A percentile compares a stretch with the other conserved stretches of the same genome.
These are phyloP conservation scores for Puccinia polysora DNA, from an alignment of 1,284 basidiomycete genomes.

Conservation along the genomic window DNA sequence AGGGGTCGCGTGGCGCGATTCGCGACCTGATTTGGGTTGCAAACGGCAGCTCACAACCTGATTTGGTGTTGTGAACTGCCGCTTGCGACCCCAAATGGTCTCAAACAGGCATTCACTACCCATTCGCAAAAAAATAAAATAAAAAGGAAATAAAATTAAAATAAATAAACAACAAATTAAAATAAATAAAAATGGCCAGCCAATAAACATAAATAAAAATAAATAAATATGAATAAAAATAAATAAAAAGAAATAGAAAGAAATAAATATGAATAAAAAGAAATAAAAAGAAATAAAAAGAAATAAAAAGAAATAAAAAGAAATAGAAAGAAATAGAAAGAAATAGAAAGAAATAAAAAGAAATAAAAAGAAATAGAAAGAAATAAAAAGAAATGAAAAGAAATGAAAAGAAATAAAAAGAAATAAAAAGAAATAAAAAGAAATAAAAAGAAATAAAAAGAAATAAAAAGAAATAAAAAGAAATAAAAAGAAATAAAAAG, in stretches of 20 bases:
- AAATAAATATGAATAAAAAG: not conserved
- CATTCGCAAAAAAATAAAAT: too few relatives aligned
- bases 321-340: not conserved
- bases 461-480: not conserved
- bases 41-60: too few relatives aligned
- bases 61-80: too few relatives aligned
- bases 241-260: not conserved
- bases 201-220: not conserved
- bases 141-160: too few relatives aligned
- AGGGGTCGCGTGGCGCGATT: too few relatives aligned
- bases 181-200: too few relatives aligned
- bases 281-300: not conserved
- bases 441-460: not conserved
- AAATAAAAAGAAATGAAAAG: not conserved
- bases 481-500: not conserved
- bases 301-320: not conserved
- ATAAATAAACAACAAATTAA: too few relatives aligned
- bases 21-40: too few relatives aligned
- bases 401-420: not conserved
- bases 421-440: not conserved
- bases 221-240: not conserved
- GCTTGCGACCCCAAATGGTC: too few relatives aligned
- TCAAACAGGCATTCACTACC: too few relatives aligned
- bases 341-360: not conserved
- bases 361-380: not conserved